A percentile compares a stretch with the other conserved stretches of the same genome.
These are phyloP conservation scores for Mycena chlorophos DNA, from an alignment of 768 basidiomycete genomes.

Conservation along the genomic window DNA sequence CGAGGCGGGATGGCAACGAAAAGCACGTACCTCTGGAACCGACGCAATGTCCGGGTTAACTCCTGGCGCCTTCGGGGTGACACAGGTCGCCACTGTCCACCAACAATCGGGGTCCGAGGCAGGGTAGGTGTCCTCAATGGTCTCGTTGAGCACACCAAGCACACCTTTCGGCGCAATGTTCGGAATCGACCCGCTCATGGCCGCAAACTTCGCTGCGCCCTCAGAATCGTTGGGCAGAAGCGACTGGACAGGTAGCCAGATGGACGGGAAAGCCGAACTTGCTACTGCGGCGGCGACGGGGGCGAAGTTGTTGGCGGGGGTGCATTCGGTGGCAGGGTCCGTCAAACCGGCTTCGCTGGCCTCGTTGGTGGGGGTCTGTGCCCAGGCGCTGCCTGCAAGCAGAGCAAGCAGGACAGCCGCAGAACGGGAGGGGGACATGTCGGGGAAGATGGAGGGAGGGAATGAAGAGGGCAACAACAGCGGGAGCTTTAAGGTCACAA, in stretches of 20 bases:
- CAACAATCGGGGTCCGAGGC: constrained; percentile 53
- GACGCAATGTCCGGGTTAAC: constrained; percentile 44
- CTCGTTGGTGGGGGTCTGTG: not conserved
- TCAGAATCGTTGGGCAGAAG: constrained; percentile 44
- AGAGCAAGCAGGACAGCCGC: not conserved
- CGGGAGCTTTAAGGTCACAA: too few species aligned
- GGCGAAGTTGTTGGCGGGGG: constrained; percentile 42
- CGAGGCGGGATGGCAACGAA: not conserved
- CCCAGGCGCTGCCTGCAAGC: not conserved
- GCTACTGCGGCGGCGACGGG: constrained; percentile 33
- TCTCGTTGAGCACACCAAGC: constrained; percentile 29
- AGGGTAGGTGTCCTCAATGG: constrained; percentile 36
- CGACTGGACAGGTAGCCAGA: constrained; percentile 42
- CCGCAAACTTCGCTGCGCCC: constrained; percentile 44
- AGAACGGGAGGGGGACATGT: not conserved
- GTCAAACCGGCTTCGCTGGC: constrained; percentile 1
- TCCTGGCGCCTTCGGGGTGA: constrained; percentile 45
- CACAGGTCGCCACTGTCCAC: constrained; percentile 49
- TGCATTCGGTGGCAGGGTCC: constrained; percentile 43
- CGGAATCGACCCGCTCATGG: constrained; percentile 46
- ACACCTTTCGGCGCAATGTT: constrained; percentile 43
- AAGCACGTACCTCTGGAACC: constrained; percentile 47
- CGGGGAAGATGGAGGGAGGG: not conserved
- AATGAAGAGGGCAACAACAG: not conserved
- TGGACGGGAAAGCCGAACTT: constrained; percentile 39